Conservation (phyloP, 2,329 filamentous ascomycete genomes). For the Cladosporium cucumerinum region DNA sequence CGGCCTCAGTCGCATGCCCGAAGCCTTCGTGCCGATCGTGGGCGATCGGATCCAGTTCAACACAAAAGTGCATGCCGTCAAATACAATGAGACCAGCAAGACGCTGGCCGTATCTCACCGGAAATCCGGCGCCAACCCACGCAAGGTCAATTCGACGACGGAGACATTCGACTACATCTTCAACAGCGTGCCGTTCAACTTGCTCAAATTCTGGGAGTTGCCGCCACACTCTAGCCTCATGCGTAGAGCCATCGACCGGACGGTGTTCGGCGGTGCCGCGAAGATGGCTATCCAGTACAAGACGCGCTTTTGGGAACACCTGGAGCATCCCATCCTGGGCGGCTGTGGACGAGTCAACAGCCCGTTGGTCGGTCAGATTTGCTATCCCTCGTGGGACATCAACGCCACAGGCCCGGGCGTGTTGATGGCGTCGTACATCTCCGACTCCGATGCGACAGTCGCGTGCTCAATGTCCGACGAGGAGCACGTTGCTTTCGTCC, state of each 20-base stretch:
- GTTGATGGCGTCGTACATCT: slow-evolving; percentile 36
- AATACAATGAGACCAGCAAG: slow-evolving; percentile 32
- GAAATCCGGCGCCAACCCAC: slow-evolving; percentile 52
- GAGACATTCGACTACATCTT: slow-evolving; percentile 18
- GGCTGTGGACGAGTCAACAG: slow-evolving; percentile 60
- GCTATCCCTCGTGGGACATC: slow-evolving; percentile 63
- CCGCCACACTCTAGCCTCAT: slow-evolving; percentile 18
- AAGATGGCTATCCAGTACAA: slow-evolving; percentile 64
- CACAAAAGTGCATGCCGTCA: slow-evolving; percentile 35
- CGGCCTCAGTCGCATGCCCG: slow-evolving; percentile 55
- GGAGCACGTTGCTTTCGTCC: slow-evolving; percentile 59
- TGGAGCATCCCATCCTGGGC: slow-evolving; percentile 56
- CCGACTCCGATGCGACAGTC: slow-evolving; percentile 19
- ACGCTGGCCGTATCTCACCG: slow-evolving; percentile 30
- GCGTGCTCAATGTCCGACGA: slow-evolving; percentile 45
- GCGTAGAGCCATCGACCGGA: slow-evolving; percentile 18
- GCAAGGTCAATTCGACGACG: slow-evolving; percentile 26
- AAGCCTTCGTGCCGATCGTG: slow-evolving; percentile 60
- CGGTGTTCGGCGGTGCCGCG: slow-evolving; percentile 45
- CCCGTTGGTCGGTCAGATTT: slow-evolving; percentile 57
- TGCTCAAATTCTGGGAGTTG: slow-evolving; percentile 16
- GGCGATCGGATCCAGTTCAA: slow-evolving; percentile 53
- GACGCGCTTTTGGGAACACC: slow-evolving; percentile 57
- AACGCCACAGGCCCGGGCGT: slow-evolving; percentile 60
- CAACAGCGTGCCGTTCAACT: slow-evolving; percentile 20